Conservation (phyloP, 345 rosid genomes). For the Adansonia digitata region DNA sequence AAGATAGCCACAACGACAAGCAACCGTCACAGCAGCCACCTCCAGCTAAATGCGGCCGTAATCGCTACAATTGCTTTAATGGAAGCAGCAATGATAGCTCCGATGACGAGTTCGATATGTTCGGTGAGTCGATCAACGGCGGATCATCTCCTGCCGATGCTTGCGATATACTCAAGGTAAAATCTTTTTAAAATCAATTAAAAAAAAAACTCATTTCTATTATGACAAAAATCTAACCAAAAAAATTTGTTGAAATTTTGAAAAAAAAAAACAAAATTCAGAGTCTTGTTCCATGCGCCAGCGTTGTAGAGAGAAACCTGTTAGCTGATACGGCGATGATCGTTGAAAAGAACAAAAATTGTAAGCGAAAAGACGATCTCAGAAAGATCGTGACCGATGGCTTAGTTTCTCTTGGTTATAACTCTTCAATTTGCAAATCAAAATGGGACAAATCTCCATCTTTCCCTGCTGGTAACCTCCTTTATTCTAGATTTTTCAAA, state of each 20-base stretch:
- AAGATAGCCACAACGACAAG: constrained; percentile 70
- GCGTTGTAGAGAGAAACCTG: constrained; percentile 64
- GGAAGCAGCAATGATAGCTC: constrained; percentile 56
- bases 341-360: constrained; percentile 66
- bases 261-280: constrained; percentile 22
- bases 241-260: neutral
- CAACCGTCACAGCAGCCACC: constrained; percentile 71
- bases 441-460: constrained; percentile 79
- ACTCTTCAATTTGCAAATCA: constrained; percentile 83
- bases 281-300: constrained; percentile 70
- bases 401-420: constrained; percentile 52
- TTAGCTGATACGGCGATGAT: constrained; percentile 75
- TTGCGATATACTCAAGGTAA: constrained; percentile 74
- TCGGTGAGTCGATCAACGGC: constrained; percentile 39
- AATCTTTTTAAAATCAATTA: neutral
- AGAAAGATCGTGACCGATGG: constrained; percentile 58
- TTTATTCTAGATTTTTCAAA: neutral
- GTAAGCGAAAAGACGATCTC: constrained; percentile 65
- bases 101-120: constrained; percentile 71
- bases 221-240: neutral
- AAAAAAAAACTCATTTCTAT: neutral
- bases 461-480: constrained; percentile 61
- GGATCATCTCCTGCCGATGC: constrained; percentile 44
- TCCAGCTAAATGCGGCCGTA: constrained; percentile 58
- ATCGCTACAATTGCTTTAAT: constrained; percentile 75